These are phyloP conservation scores for Eruca vesicaria DNA, from an alignment of 441 rosid genomes.

Conservation along the genomic window DNA sequence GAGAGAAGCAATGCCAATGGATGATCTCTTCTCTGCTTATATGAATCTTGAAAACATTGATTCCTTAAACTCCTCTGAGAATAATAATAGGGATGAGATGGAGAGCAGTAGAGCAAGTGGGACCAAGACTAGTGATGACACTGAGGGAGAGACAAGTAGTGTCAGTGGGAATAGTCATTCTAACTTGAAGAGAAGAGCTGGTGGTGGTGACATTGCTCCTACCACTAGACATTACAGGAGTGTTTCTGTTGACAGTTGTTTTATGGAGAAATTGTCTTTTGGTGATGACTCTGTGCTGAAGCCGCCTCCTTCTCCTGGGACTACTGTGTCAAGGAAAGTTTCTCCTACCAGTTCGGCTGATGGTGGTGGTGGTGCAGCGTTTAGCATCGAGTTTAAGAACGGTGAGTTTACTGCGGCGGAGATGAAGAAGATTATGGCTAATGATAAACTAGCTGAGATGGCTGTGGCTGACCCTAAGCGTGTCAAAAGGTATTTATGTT, in stretches of 20 bases:
- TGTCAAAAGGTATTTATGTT: conserved; percentile 67
- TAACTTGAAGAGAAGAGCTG: conserved; percentile 69
- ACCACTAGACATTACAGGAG: conserved; percentile 82
- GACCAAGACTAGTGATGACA: conserved; percentile 67
- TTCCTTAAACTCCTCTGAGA: conserved; percentile 74
- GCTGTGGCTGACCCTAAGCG: conserved; percentile 92
- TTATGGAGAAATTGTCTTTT: conserved; percentile 76
- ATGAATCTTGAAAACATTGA: conserved; percentile 92
- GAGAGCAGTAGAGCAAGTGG: conserved; percentile 84
- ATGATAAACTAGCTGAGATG: conserved; percentile 91
- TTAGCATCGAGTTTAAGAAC: conserved; percentile 39
- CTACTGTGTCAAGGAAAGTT: conserved; percentile 50
- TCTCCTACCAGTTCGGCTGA: conserved; percentile 69
- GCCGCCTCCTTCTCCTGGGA: conserved; percentile 77
- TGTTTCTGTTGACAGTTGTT: conserved; percentile 85
- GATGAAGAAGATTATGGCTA: conserved; percentile 90
- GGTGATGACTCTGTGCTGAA: conserved; percentile 72
- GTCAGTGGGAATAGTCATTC: conserved; percentile 17
- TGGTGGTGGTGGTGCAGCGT: conserved; percentile 15
- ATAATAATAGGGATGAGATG: conserved; percentile 61
- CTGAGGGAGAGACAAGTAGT: conserved; percentile 81
- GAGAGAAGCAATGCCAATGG: conserved; percentile 63
- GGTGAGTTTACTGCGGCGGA: conserved; percentile 88
- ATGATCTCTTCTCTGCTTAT: conserved; percentile 83
- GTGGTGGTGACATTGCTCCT: conserved; percentile 67